These are phyloP conservation scores for Tricholoma hemisulphureum DNA, from an alignment of 768 basidiomycete species.

Conservation along the genomic window DNA sequence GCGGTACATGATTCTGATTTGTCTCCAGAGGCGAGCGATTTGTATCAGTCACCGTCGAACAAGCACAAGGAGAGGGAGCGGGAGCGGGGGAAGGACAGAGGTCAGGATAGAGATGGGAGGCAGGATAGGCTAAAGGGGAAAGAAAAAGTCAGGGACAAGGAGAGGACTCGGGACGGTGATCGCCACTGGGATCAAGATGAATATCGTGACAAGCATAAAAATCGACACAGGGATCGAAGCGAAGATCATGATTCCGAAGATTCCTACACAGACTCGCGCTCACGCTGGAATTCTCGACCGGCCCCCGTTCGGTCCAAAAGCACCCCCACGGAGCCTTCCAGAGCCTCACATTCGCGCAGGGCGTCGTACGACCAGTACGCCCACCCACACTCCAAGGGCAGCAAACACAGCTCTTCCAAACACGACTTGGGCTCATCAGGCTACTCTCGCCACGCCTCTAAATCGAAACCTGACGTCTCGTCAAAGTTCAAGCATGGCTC, in stretches of 20 bases:
- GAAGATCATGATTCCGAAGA: conserved; percentile 6
- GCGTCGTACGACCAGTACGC: conserved; percentile 10
- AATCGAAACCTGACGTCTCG: not conserved
- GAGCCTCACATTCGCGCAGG: conserved; percentile 1
- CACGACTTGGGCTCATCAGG: not conserved
- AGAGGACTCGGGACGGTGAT: not conserved
- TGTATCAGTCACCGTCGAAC: not conserved
- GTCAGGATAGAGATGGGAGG: not conserved
- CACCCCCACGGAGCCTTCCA: not conserved
- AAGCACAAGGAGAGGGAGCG: conserved; percentile 1
- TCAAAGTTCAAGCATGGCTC: not conserved
- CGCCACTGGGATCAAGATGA: conserved; percentile 1
- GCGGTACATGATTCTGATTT: conserved; percentile 4
- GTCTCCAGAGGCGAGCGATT: not conserved
- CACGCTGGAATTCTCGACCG: not conserved
- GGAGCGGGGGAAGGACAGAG: conserved; percentile 1
- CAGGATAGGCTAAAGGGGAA: not conserved
- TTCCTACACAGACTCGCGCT: not conserved
- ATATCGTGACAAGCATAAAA: not conserved
- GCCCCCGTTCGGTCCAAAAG: conserved; percentile 1
- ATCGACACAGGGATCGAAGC: conserved; percentile 3
- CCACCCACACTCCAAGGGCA: conserved; percentile 4
- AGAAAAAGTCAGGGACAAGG: not conserved
- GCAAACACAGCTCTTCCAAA: conserved; percentile 3
- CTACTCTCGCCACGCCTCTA: not conserved